These are phyloP conservation scores for Cenchrus purpureus DNA, from an alignment of 176 grass and related monocot genomes.

Conservation along the genomic window DNA sequence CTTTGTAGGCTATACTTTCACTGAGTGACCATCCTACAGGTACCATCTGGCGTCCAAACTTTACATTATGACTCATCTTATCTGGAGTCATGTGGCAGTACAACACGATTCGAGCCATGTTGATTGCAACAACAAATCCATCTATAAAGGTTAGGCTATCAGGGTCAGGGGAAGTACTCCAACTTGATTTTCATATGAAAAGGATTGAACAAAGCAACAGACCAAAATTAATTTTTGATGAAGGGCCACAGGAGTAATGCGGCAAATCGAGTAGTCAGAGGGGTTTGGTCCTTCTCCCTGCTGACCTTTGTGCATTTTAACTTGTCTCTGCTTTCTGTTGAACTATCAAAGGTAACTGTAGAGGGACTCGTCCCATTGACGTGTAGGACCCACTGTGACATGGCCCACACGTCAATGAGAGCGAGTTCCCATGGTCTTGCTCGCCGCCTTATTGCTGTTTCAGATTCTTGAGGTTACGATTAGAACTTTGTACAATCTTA, in stretches of 20 bases:
- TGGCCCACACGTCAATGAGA: too few species aligned
- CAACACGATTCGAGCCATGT: not conserved
- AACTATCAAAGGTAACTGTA: too few species aligned
- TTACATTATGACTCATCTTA: not conserved
- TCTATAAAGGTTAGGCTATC: not conserved
- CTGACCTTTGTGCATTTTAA: not conserved
- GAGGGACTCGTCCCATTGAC: too few species aligned
- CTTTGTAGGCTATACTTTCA: not conserved
- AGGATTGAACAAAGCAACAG: not conserved
- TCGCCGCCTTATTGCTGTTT: not conserved
- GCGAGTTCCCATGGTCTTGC: not conserved
- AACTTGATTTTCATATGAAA: not conserved
- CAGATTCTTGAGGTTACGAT: not conserved
- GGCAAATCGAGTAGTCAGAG: not conserved
- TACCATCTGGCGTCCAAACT: not conserved
- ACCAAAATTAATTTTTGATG: not conserved
- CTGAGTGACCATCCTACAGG: too few species aligned
- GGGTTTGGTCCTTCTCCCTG: not conserved
- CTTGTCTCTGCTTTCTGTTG: not conserved
- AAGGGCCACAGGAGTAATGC: not conserved
- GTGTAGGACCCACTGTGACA: too few species aligned
- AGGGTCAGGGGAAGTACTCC: not conserved
- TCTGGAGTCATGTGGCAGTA: too few species aligned
- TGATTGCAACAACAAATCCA: not conserved
- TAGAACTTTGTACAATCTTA: not conserved